A percentile compares a stretch with the other conserved stretches of the same genome.
Evolutionary conservation across 1,139 yeast species (phyloP).

Genomic region (Lodderomyces oxycetoniae): DNA sequence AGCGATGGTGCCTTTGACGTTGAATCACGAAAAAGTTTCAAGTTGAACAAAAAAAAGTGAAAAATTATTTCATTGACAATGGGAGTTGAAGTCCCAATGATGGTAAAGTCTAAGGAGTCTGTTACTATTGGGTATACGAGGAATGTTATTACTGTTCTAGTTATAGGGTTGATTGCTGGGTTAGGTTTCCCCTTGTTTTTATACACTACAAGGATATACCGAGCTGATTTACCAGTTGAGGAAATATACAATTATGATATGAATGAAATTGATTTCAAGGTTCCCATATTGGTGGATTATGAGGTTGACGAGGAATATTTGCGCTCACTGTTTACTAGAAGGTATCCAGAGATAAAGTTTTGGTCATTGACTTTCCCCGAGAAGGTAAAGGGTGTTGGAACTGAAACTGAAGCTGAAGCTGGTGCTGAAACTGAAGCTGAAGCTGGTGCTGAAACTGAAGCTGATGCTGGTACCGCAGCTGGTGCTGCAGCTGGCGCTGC

Average conservation of each 20-base stretch:
- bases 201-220: conserved; percentile 63
- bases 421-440: conserved; percentile 24
- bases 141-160: conserved; percentile 22
- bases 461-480: conserved; percentile 15
- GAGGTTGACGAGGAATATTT: conserved; percentile 14
- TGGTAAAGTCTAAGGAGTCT: conserved; percentile 10
- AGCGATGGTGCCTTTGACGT: too few relatives aligned
- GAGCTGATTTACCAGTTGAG: conserved; percentile 67
- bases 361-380: conserved; percentile 23
- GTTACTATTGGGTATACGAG: conserved; percentile 4
- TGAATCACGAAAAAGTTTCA: too few relatives aligned
- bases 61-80: too few relatives aligned
- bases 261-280: conserved; percentile 33
- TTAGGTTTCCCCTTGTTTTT: conserved; percentile 78
- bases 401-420: not conserved
- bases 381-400: too few relatives aligned
- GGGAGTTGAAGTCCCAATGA: too few relatives aligned
- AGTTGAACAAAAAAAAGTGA: not conserved
- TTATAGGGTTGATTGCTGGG: conserved; percentile 27
- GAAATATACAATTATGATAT: conserved; percentile 43
- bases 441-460: conserved; percentile 16
- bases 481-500: conserved; percentile 10
- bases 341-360: conserved; percentile 15
- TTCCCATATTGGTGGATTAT: conserved; percentile 60
- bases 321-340: not conserved